Conservation (phyloP, 768 basidiomycete genomes). For the Filobasidium floriforme region DNA sequence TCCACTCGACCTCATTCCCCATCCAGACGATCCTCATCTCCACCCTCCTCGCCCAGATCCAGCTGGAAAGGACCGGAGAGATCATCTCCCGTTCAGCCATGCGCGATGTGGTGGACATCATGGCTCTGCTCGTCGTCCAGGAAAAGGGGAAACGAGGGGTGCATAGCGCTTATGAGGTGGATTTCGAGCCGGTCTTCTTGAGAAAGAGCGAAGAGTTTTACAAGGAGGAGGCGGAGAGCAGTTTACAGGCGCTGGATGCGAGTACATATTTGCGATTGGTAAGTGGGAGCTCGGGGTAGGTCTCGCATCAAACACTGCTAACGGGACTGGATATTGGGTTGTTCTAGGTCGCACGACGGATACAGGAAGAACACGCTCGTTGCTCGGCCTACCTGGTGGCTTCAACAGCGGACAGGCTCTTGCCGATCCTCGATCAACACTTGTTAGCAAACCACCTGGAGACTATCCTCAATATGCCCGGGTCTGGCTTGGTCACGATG, state of each 20-base stretch:
- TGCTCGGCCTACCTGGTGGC: conserved; percentile 77
- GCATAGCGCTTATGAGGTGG: conserved; percentile 65
- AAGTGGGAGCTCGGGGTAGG: conserved; percentile 35
- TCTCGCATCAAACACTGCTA: background rate
- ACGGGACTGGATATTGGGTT: background rate
- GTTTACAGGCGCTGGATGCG: conserved; percentile 69
- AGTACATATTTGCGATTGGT: conserved; percentile 74
- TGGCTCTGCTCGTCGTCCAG: conserved; percentile 53
- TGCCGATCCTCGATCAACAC: conserved; percentile 65
- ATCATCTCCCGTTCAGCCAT: conserved; percentile 84
- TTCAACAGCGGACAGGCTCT: conserved; percentile 61
- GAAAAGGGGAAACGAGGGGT: conserved; percentile 16
- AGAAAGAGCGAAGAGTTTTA: conserved; percentile 73
- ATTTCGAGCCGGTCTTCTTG: conserved; percentile 76
- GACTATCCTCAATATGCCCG: conserved; percentile 66
- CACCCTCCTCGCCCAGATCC: conserved; percentile 78
- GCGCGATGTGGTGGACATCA: conserved; percentile 77
- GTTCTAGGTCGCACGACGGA: conserved; percentile 65
- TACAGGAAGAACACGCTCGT: conserved; percentile 74
- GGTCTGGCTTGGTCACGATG: conserved; percentile 81
- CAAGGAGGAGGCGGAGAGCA: conserved; percentile 59
- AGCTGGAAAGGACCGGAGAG: conserved; percentile 83
- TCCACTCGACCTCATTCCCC: conserved; percentile 49
- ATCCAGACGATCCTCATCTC: conserved; percentile 74
- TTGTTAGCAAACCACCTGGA: conserved; percentile 70